Evolutionary conservation across 345 rosid species (phyloP).

Genomic region (Hypericum perforatum): DNA sequence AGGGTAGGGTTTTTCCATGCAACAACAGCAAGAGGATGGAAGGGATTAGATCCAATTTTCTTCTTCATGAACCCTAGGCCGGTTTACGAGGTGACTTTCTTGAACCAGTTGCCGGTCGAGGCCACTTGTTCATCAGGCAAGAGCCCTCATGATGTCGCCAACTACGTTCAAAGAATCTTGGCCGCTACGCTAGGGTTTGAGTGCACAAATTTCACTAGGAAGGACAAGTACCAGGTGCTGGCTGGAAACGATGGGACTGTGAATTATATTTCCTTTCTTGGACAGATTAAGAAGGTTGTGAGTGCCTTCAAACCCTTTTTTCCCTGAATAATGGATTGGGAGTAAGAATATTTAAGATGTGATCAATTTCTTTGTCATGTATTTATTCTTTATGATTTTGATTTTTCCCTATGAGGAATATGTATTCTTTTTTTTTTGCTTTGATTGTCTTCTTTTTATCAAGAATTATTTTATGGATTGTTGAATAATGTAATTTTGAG

Average conservation of each 20-base stretch:
- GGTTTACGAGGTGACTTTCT: constrained; percentile 77
- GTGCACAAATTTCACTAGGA: constrained; percentile 86
- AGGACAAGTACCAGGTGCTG: constrained; percentile 68
- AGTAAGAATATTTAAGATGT: neutral
- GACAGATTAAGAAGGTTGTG: constrained; percentile 45
- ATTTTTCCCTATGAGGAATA: neutral
- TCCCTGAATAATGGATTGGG: constrained; percentile 10
- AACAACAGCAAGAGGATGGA: constrained; percentile 90
- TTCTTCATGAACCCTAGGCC: constrained; percentile 96
- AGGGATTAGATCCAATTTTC: constrained; percentile 76
- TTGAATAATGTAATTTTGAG: constrained; percentile 4
- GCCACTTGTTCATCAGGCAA: constrained; percentile 88
- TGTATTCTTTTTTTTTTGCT: neutral
- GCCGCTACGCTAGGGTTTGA: constrained; percentile 83
- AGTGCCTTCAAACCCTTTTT: constrained; percentile 52
- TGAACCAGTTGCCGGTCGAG: constrained; percentile 68
- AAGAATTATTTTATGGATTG: constrained; percentile 5
- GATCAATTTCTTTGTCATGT: neutral
- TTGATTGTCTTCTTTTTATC: neutral
- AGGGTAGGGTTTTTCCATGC: constrained; percentile 93
- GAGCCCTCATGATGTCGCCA: constrained; percentile 85
- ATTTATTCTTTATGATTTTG: constrained; percentile 6
- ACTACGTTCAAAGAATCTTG: constrained; percentile 76
- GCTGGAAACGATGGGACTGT: constrained; percentile 87
- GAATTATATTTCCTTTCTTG: constrained; percentile 39